A percentile compares a stretch with the other conserved stretches of the same genome.
Conservation (phyloP, 1,284 basidiomycete genomes). For the Sporisorium graminicola region DNA sequence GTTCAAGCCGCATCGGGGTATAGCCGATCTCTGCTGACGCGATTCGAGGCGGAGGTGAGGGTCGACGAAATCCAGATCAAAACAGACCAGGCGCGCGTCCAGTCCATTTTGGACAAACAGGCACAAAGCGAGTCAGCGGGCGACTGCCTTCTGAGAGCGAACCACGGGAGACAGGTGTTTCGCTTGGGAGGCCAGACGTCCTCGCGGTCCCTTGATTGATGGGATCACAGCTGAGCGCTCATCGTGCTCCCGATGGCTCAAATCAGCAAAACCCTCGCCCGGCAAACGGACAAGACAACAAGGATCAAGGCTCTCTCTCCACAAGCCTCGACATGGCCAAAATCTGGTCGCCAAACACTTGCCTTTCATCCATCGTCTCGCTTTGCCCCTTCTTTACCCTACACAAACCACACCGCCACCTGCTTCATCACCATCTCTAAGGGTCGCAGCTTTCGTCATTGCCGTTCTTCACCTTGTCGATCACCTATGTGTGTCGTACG, state of each 20-base stretch:
- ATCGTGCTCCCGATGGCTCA: conserved; percentile 30
- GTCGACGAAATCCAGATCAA: neutral
- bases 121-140: neutral
- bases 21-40: neutral
- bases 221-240: conserved; percentile 15
- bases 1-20: neutral
- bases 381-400: conserved; percentile 4
- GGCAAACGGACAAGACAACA: conserved; percentile 31
- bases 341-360: conserved; percentile 16
- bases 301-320: conserved; percentile 9
- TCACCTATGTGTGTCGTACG: conserved; percentile 10
- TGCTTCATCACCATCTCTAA: neutral
- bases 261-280: conserved; percentile 6
- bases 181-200: neutral
- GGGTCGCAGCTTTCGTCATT: neutral
- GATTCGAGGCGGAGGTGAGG: neutral
- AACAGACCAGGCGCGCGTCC: conserved; percentile 1
- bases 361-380: conserved; percentile 1
- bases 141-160: neutral
- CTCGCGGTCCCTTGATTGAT: neutral
- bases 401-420: neutral
- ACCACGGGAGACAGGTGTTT: conserved; percentile 8
- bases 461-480: neutral
- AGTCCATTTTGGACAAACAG: neutral
- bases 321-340: conserved; percentile 8